Conservation (phyloP, 208 protist species). For the Kentomonas sorsogonicus region DNA sequence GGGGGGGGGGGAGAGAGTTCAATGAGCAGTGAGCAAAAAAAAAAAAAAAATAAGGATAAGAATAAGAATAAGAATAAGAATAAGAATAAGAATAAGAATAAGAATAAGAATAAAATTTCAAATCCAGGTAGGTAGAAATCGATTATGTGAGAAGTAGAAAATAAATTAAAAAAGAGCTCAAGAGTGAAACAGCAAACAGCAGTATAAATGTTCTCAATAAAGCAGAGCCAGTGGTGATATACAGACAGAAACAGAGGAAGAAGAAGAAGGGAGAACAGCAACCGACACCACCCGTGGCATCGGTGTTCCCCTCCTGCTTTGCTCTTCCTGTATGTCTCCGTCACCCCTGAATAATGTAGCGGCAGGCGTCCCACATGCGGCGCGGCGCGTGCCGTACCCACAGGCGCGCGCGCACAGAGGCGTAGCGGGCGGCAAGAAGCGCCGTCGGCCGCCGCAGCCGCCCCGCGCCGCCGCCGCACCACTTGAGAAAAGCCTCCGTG, state of each 20-base stretch:
- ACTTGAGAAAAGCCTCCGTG: constrained; percentile 2
- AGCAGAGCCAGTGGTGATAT: background rate
- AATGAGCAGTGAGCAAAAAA: too few relatives aligned
- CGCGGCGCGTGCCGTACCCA: constrained; percentile 16
- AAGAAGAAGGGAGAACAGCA: too few relatives aligned
- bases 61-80: background rate
- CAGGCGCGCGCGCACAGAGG: constrained; percentile 12
- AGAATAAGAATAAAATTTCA: background rate
- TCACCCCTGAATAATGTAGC: constrained; percentile 34
- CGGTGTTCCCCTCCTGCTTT: too few relatives aligned
- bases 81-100: background rate
- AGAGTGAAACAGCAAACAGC: background rate
- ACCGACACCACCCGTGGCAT: too few relatives aligned
- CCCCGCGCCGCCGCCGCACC: background rate
- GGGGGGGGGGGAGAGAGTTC: too few relatives aligned
- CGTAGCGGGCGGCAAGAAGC: constrained; percentile 23
- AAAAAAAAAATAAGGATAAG: background rate
- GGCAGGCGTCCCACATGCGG: constrained; percentile 22
- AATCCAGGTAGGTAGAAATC: too few relatives aligned
- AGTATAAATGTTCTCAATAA: background rate
- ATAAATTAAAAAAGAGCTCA: background rate
- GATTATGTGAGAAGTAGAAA: background rate
- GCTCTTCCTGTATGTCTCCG: too few relatives aligned
- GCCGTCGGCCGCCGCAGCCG: constrained; percentile 5
- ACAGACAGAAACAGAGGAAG: background rate